Evolutionary conservation across 2,329 filamentous ascomycete genomes (phyloP), one percentile per base, ranked within the genome.

Genomic region (Pyrenochaeta sp.): DNA sequence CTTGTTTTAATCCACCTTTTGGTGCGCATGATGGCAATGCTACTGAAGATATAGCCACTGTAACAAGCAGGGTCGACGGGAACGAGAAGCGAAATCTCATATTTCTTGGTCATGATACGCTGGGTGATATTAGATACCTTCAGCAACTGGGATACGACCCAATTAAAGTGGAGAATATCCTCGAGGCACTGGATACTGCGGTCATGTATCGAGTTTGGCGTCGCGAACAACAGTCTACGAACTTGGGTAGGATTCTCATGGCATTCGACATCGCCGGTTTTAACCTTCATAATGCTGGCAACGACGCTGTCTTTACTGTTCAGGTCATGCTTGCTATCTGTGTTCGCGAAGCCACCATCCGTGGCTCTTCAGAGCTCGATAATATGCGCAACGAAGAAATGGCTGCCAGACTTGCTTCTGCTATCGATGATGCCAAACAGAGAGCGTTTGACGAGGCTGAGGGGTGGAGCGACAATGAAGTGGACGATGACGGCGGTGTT

Each of bases 201-300:
- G 76, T 78, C 32, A 83, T 97, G 71, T 90, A 89, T 75, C 86
- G 87, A 56, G 83, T 85, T 12, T 83, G 88, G 67, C 82, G 81
- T 29, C 79, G 82, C 12, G 81, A 84, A 18, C 64, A 69, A 0
- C 78, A 89, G 2, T 71, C 80, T 3, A 81, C 83, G 12, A 83
- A 83, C 1, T 82, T 98, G 1, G 78, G 77, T 0, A 77, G 64
- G 5, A 81, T 96, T 12, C 82, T 97, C 20, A 67, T 75, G 5
- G 82, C 88, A 5, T 79, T 97, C 23, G 84, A 83, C 2, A 84
- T 96, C 7, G 65, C 77, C 0, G 84, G 81, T 36, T 84, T 80
- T 74, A 81, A 90, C 63, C 79, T 94, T n/a, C 92, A 97, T 75
- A 96, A 96, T 68, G 92, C 88, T 0, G 85, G 92, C 1, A 97